Conservation (phyloP, 495 filamentous ascomycete genomes). For the Poronia punctata region DNA sequence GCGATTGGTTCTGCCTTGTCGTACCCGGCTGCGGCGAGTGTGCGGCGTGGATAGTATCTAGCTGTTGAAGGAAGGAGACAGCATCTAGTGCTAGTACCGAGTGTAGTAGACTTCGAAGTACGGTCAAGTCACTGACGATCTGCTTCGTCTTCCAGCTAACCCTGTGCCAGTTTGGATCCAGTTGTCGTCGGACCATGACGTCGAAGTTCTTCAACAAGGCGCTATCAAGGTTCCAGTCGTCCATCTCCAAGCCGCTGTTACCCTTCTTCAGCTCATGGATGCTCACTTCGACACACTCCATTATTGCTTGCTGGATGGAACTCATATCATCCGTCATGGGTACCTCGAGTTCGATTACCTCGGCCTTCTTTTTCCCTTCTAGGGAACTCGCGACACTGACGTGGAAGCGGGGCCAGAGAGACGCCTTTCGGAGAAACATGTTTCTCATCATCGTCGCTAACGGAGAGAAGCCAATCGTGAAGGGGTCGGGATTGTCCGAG, state of each 20-base stretch:
- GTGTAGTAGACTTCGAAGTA: slow-evolving; percentile 82
- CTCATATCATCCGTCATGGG: slow-evolving; percentile 92
- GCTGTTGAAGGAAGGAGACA: slow-evolving; percentile 84
- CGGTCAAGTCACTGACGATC: slow-evolving; percentile 81
- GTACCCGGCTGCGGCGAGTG: slow-evolving; percentile 84
- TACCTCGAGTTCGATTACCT: slow-evolving; percentile 96
- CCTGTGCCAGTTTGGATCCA: slow-evolving; percentile 96
- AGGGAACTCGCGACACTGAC: slow-evolving; percentile 79
- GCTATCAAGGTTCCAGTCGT: slow-evolving; percentile 95
- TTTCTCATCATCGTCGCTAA: slow-evolving; percentile 89
- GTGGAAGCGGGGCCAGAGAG: slow-evolving; percentile 94
- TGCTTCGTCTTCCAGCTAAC: slow-evolving; percentile 92
- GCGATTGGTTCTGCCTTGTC: slow-evolving; percentile 80
- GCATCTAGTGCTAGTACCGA: slow-evolving; percentile 80
- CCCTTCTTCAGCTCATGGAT: slow-evolving; percentile 86
- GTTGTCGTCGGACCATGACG: slow-evolving; percentile 74
- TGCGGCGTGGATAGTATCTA: slow-evolving; percentile 89
- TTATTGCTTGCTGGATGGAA: slow-evolving; percentile 85
- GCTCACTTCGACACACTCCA: slow-evolving; percentile 94
- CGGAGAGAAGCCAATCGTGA: slow-evolving; percentile 83
- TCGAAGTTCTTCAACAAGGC: slow-evolving; percentile 92
- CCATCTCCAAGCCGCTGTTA: slow-evolving; percentile 87
- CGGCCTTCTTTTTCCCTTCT: slow-evolving; percentile 88
- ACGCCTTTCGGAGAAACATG: slow-evolving; percentile 79
- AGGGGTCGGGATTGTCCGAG: slow-evolving; percentile 89